Evolutionary conservation across 805 yeast genomes (phyloP).

Genomic region (Metschnikowia bowlesiae): DNA sequence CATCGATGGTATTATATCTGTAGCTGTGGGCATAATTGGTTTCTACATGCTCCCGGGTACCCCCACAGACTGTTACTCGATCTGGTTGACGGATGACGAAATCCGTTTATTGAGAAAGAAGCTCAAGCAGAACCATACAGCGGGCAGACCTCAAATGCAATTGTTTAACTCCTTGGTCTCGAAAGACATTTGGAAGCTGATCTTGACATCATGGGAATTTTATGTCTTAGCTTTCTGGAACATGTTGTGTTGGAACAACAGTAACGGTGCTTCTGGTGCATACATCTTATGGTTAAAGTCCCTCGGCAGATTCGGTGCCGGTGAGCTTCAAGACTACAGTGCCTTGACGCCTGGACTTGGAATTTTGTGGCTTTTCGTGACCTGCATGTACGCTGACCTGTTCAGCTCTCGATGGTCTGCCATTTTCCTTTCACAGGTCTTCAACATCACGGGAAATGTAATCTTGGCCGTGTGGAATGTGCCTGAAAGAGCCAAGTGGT

Average conservation of each 20-base stretch:
- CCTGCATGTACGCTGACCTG: slow-evolving; percentile 36
- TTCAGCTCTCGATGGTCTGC: slow-evolving; percentile 47
- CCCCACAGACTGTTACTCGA: slow-evolving; percentile 17
- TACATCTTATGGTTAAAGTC: slow-evolving; percentile 55
- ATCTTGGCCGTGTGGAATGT: slow-evolving; percentile 59
- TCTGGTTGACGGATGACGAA: slow-evolving; percentile 17
- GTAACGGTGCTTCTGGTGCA: slow-evolving; percentile 52
- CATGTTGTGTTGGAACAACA: slow-evolving; percentile 59
- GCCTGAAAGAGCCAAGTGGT: slow-evolving; percentile 57
- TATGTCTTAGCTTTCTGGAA: slow-evolving; percentile 53
- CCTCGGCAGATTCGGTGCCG: slow-evolving; percentile 22
- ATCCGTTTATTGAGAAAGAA: slow-evolving; percentile 35
- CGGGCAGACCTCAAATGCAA: slow-evolving; percentile 15
- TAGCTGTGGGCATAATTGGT: slow-evolving; percentile 15
- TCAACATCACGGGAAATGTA: slow-evolving; percentile 52
- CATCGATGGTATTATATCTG: slow-evolving; percentile 15
- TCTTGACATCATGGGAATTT: slow-evolving; percentile 56
- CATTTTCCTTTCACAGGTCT: slow-evolving; percentile 46
- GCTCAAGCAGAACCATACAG: slow-evolving; percentile 16
- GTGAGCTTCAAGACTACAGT: slow-evolving; percentile 35
- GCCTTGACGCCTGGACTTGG: slow-evolving; percentile 47
- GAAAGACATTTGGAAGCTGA: slow-evolving; percentile 45
- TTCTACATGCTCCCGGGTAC: slow-evolving; percentile 20
- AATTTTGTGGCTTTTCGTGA: slow-evolving; percentile 34
- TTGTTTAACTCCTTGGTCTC: slow-evolving; percentile 14